Base-by-base conservation (phyloP, 345 rosid species). In the Citrus reticulata region DNA sequence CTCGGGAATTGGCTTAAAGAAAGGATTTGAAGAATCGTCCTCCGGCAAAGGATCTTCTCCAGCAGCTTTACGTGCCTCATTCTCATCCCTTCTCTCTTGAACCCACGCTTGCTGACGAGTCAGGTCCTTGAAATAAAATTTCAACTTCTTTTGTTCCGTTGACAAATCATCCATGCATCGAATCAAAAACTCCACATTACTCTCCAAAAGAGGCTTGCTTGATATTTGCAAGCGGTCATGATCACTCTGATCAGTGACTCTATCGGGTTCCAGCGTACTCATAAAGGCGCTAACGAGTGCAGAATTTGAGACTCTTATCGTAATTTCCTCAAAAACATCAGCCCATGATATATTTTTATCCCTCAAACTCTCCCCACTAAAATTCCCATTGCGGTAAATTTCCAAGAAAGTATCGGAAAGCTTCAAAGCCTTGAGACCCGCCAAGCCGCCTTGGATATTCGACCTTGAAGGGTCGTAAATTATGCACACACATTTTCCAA, bases 111-210 rank as follows among this genome's bases (percentile, higher is more conserved):
- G 99, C 82, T 93, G 99, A 40, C 97, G 97, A 30, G 97, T 90
- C 79, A 93, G 80, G 80, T 88, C 92, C n/a, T 97, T 80, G 80
- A 92, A 84, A 84, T 97, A 83, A 76, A 77, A 94, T 86, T 97
- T 98, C 82, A 93, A 91, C 98, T 92, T 97, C 81, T 97, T 98
- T 78, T 94, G 98, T 76, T 97, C 98, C 70, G 76, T 73, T 42
- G 97, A 89, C 79, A 97, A 77, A 79, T 97, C 98, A 81, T 97
- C 99, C 99, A 97, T 91, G 91, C 98, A 94, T 81, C 91, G 95
- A 75, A 92, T 91, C 90, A 97, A 83, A 88, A 97, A 94, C 79
- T 97, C 98, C 88, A 90, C 84, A 84, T 92, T 97, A 78, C 95
- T 93, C 87, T 93, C 95, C 86, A 94, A 80, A 84, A 85, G 87